Percentiles rank a stretch among this genome's conserved stretches.
These are phyloP conservation scores for Suillus clintonianus DNA, from an alignment of 768 basidiomycete species.

Conservation along the genomic window DNA sequence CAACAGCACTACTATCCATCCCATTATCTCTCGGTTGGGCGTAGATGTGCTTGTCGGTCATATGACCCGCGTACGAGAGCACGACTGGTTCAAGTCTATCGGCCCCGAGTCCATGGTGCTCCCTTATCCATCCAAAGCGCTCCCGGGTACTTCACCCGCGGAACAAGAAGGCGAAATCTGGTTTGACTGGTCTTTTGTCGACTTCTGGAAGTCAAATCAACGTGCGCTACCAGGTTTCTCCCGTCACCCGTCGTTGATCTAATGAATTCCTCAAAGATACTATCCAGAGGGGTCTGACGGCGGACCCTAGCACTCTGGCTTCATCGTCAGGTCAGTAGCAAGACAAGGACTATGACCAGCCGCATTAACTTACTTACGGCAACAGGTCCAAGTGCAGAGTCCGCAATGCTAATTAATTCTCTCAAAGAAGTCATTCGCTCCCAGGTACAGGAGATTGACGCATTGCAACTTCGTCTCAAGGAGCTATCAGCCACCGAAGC, in stretches of 20 bases:
- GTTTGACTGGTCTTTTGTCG: constrained; percentile 98
- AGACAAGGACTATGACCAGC: not conserved
- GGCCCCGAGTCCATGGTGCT: constrained; percentile 83
- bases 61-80: constrained; percentile 86
- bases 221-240: constrained; percentile 46
- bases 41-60: constrained; percentile 87
- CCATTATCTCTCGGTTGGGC: constrained; percentile 88
- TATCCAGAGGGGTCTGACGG: constrained; percentile 69
- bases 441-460: constrained; percentile 80
- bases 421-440: constrained; percentile 80
- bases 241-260: not conserved
- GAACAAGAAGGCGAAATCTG: constrained; percentile 84
- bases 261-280: constrained; percentile 50
- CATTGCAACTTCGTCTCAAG: constrained; percentile 61
- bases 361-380: constrained; percentile 3
- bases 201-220: constrained; percentile 98
- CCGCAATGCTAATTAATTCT: constrained; percentile 78
- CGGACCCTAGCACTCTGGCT: constrained; percentile 66
- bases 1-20: constrained; percentile 76
- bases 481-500: constrained; percentile 32
- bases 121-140: constrained; percentile 39
- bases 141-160: constrained; percentile 15
- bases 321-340: constrained; percentile 54
- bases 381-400: constrained; percentile 71
- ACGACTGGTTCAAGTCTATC: constrained; percentile 88